Conservation (phyloP, 176 grass and related monocot genomes). For the Rhynchospora breviuscula region DNA sequence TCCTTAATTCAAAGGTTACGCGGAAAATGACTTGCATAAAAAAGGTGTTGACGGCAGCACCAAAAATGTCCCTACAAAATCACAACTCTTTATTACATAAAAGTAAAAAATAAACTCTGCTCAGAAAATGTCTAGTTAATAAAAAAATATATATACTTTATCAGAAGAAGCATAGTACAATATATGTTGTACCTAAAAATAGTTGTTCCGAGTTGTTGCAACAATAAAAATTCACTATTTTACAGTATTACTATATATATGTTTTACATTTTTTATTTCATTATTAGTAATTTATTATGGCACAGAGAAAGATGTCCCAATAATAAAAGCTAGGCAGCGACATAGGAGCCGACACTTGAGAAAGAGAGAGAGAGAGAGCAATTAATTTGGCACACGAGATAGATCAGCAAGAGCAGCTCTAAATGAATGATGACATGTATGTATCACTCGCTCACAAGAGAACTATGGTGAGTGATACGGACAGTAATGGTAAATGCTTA, state of each 20-base stretch:
- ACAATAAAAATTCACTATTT: background rate
- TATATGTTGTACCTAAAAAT: background rate
- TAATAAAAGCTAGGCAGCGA: background rate
- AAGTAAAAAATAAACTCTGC: background rate
- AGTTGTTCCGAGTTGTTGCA: background rate
- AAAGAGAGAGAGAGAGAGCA: background rate
- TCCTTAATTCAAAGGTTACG: background rate
- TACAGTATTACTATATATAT: background rate
- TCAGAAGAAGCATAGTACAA: background rate
- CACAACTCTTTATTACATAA: background rate
- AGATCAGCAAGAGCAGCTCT: background rate
- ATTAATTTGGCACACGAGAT: conserved; percentile 1
- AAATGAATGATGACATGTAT: background rate
- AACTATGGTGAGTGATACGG: background rate
- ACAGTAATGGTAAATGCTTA: background rate
- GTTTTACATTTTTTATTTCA: background rate
- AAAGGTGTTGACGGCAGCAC: background rate
- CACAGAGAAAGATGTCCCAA: background rate
- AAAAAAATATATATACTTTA: background rate
- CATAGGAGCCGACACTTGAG: background rate
- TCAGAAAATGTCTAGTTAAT: background rate
- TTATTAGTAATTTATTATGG: background rate
- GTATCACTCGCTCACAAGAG: background rate
- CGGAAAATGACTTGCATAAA: background rate
- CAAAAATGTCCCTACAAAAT: background rate